Evolutionary conservation across 495 filamentous ascomycete genomes (phyloP).

Genomic region (Hypoxylon subgilvum): DNA sequence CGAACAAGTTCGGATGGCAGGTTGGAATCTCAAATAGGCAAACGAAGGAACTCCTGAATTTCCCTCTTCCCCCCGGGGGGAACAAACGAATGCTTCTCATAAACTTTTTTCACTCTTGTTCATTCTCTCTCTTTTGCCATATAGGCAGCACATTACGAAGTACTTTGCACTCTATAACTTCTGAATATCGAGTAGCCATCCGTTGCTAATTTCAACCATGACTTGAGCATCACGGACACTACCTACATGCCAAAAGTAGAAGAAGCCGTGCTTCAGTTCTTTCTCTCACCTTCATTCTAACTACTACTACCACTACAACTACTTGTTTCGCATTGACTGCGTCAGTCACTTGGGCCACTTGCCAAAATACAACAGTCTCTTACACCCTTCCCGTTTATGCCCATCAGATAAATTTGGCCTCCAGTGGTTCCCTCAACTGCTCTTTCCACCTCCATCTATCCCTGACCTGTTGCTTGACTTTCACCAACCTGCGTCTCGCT

Average conservation of each 20-base stretch:
- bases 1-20: slow-evolving; percentile 11
- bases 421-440: slow-evolving; percentile 1
- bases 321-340: slow-evolving; percentile 32
- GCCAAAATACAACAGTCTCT: neutral
- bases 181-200: slow-evolving; percentile 4
- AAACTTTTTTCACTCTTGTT: slow-evolving; percentile 19
- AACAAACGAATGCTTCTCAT: slow-evolving; percentile 19
- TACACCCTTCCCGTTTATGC: slow-evolving; percentile 20
- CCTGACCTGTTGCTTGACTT: slow-evolving; percentile 16
- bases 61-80: slow-evolving; percentile 1
- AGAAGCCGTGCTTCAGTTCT: slow-evolving; percentile 34
- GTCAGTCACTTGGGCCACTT: slow-evolving; percentile 3
- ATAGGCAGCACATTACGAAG: too few relatives aligned
- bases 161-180: neutral
- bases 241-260: slow-evolving; percentile 20
- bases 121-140: neutral
- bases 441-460: slow-evolving; percentile 11
- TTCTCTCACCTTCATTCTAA: slow-evolving; percentile 13
- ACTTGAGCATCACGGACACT: slow-evolving; percentile 8
- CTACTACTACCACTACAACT: too few relatives aligned
- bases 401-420: slow-evolving; percentile 9
- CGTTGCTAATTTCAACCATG: slow-evolving; percentile 1
- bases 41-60: slow-evolving; percentile 16
- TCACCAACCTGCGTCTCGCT: slow-evolving; percentile 19
- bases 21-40: slow-evolving; percentile 17